A percentile compares a stretch with the other conserved stretches of the same genome.
Evolutionary conservation across 257 asterid species (phyloP).

Genomic region (Solanum dulcamara): DNA sequence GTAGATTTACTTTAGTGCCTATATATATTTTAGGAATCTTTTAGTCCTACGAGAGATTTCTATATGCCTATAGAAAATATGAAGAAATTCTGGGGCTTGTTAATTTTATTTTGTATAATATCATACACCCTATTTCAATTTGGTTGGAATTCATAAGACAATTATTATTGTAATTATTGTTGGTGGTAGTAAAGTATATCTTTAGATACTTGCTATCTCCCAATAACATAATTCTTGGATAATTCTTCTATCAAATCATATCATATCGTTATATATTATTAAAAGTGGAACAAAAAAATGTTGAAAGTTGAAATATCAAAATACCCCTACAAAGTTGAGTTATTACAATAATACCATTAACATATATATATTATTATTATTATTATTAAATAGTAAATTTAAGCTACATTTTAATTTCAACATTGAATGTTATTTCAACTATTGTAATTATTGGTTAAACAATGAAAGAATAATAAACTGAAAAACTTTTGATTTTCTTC

Average conservation of each 20-base stretch:
- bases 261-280: too few relatives aligned
- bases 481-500: too few relatives aligned
- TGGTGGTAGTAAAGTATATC: neutral
- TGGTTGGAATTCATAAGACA: neutral
- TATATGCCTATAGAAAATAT: neutral
- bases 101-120: neutral
- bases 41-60: neutral
- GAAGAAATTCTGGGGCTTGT: neutral
- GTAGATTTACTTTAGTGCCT: neutral
- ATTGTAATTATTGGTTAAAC: too few relatives aligned
- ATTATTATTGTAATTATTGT: neutral
- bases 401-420: too few relatives aligned
- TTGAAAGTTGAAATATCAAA: too few relatives aligned
- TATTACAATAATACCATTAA: too few relatives aligned
- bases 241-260: neutral
- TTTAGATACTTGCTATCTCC: neutral
- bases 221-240: neutral
- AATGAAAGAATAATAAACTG: too few relatives aligned
- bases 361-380: too few relatives aligned
- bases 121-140: neutral
- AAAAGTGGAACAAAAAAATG: too few relatives aligned
- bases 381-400: too few relatives aligned
- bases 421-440: too few relatives aligned
- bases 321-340: too few relatives aligned
- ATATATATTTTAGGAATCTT: neutral